A percentile compares a stretch with the other conserved stretches of the same genome.
Evolutionary conservation across 2,329 filamentous ascomycete genomes (phyloP).

Genomic region (Colletotrichum tanaceti): DNA sequence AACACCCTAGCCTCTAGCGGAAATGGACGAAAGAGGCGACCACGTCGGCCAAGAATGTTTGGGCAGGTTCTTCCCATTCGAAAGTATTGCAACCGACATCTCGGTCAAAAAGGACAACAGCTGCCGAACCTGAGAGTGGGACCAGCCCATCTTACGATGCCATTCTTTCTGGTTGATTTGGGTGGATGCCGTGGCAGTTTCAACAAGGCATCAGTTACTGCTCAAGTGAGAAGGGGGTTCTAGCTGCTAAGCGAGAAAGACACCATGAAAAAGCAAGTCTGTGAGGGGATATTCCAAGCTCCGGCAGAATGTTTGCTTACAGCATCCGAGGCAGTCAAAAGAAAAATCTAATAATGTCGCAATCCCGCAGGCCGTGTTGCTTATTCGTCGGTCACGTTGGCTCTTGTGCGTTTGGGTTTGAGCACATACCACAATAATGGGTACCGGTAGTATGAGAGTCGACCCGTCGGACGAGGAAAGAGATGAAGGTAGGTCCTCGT

Average conservation of each 20-base stretch:
- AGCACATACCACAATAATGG: background rate
- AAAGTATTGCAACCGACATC: background rate
- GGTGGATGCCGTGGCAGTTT: background rate
- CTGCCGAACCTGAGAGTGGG: background rate
- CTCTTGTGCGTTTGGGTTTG: background rate
- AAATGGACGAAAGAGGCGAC: constrained; percentile 1
- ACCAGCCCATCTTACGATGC: background rate
- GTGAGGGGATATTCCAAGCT: background rate
- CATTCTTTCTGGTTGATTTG: background rate
- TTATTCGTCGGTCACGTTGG: background rate
- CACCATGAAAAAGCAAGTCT: background rate
- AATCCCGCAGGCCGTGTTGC: background rate
- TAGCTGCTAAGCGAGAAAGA: background rate
- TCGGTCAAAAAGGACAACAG: background rate
- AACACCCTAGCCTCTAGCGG: background rate
- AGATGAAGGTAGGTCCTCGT: background rate
- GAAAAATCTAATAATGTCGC: background rate
- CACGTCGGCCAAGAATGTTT: background rate
- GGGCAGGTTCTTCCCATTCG: background rate
- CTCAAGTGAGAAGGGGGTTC: background rate
- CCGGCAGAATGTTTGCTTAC: background rate
- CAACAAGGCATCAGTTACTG: background rate
- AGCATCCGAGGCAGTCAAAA: background rate
- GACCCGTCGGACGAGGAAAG: background rate
- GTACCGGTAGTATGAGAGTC: background rate